Percentiles rank a stretch among this genome's conserved stretches.
phyloP scores from a whole-genome alignment of 2,329 filamentous ascomycete species.

The Fusarium goolgardi region DNA sequence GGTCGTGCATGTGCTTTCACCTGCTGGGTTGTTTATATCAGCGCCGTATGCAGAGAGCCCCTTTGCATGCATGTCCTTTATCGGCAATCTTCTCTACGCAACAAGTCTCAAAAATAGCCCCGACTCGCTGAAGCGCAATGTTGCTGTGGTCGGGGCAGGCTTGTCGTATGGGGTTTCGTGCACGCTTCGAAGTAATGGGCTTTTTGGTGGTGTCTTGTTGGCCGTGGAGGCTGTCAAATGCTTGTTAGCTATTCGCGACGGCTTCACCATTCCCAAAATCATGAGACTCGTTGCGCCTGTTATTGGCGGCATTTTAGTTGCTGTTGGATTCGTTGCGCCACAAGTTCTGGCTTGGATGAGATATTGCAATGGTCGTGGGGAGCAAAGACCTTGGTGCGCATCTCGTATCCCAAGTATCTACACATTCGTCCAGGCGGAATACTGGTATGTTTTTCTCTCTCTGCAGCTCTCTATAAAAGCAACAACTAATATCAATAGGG shows the following conservation, averaged over 20 bases:
- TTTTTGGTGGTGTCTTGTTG: slow-evolving; percentile 83
- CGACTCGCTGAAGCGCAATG: slow-evolving; percentile 54
- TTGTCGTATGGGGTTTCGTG: slow-evolving; percentile 77
- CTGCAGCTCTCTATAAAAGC: slow-evolving; percentile 5
- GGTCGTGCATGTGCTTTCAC: slow-evolving; percentile 82
- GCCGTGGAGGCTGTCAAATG: slow-evolving; percentile 67
- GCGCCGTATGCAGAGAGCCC: slow-evolving; percentile 85
- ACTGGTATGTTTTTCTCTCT: slow-evolving; percentile 76
- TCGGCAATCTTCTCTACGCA: slow-evolving; percentile 77
- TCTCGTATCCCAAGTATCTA: slow-evolving; percentile 86
- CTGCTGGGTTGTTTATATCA: slow-evolving; percentile 89
- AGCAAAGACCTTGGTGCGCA: slow-evolving; percentile 78
- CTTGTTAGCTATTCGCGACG: slow-evolving; percentile 43
- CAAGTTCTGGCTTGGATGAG: slow-evolving; percentile 79
- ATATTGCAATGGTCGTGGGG: slow-evolving; percentile 66
- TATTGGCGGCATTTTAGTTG: slow-evolving; percentile 75
- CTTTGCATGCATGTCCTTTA: slow-evolving; percentile 81
- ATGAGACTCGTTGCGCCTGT: slow-evolving; percentile 69
- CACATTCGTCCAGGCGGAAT: slow-evolving; percentile 85
- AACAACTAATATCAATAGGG: slow-evolving; percentile 65
- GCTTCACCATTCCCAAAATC: slow-evolving; percentile 54
- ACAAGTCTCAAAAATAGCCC: slow-evolving; percentile 53
- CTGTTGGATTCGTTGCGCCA: slow-evolving; percentile 74
- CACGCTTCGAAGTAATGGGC: slow-evolving; percentile 83
- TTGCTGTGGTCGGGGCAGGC: slow-evolving; percentile 71